Evolutionary conservation across 768 basidiomycete genomes (phyloP).

Genomic region (Amanita pallidorosea): DNA sequence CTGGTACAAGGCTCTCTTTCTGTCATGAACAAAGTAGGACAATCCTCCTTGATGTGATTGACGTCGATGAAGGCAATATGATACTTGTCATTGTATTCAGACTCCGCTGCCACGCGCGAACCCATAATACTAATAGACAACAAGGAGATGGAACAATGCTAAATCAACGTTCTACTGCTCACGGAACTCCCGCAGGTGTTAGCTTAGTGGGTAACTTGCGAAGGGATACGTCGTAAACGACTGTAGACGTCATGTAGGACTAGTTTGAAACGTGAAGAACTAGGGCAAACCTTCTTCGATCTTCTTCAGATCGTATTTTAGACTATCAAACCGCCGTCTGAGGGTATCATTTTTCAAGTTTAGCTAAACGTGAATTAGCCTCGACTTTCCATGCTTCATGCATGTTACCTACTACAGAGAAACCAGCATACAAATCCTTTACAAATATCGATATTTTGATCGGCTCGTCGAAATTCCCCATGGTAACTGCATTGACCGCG

Average conservation of each 20-base stretch:
- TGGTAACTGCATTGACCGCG: conserved; percentile 72
- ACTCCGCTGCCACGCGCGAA: conserved; percentile 3
- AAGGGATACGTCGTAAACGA: conserved; percentile 79
- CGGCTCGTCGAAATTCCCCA: conserved; percentile 73
- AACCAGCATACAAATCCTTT: conserved; percentile 75
- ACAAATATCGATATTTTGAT: conserved; percentile 70
- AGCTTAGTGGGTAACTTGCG: conserved; percentile 37
- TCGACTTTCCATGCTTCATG: background rate
- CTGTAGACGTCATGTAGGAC: conserved; percentile 21
- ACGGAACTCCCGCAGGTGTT: background rate
- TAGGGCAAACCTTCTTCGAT: conserved; percentile 65
- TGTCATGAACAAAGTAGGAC: conserved; percentile 7
- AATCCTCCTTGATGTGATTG: conserved; percentile 9
- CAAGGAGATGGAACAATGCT: background rate
- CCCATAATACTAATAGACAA: background rate
- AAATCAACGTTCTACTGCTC: background rate
- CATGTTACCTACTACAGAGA: conserved; percentile 52
- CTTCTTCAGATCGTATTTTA: conserved; percentile 84
- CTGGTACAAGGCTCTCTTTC: conserved; percentile 1
- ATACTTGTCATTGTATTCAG: conserved; percentile 5
- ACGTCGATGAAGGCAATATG: conserved; percentile 5
- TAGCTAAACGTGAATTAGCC: conserved; percentile 30
- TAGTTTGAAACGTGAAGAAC: background rate
- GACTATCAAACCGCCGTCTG: conserved; percentile 66
- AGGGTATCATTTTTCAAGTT: conserved; percentile 75